Evolutionary conservation across 345 rosid species (phyloP).

Genomic region (Streptanthus diversifolius): DNA sequence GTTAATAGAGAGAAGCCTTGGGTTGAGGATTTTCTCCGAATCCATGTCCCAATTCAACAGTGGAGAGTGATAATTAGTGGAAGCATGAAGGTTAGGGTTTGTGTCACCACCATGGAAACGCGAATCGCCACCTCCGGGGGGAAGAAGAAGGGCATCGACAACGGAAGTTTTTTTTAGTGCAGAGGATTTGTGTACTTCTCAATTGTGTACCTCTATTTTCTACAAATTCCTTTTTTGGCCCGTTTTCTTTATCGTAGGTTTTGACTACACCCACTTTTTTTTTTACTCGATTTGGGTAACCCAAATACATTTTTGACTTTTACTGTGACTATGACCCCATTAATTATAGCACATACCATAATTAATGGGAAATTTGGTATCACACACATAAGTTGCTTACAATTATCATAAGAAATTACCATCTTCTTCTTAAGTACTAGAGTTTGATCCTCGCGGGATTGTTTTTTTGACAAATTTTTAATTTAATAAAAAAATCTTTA

Average conservation of each 20-base stretch:
- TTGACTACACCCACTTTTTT: background rate
- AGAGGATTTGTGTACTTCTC: conserved; percentile 13
- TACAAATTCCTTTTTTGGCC: background rate
- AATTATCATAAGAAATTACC: too few relatives aligned
- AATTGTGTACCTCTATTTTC: conserved; percentile 8
- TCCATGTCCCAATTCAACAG: conserved; percentile 20
- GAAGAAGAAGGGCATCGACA: conserved; percentile 11
- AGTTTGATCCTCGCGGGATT: too few relatives aligned
- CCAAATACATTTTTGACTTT: background rate
- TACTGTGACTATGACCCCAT: background rate
- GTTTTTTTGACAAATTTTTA: too few relatives aligned
- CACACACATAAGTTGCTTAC: background rate
- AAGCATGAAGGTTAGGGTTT: conserved; percentile 33
- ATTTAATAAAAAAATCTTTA: too few relatives aligned
- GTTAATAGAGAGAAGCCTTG: conserved; percentile 25
- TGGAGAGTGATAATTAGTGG: conserved; percentile 15
- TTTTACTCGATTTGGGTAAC: background rate
- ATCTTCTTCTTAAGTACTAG: too few relatives aligned
- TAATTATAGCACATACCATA: background rate
- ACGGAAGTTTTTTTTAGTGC: conserved; percentile 21
- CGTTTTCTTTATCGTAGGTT: background rate
- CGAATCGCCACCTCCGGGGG: conserved; percentile 18
- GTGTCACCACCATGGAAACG: conserved; percentile 32
- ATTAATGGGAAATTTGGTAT: background rate
- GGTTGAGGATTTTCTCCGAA: conserved; percentile 33